Conservation (phyloP, 768 basidiomycete genomes). For the Tylopilus felleus region DNA sequence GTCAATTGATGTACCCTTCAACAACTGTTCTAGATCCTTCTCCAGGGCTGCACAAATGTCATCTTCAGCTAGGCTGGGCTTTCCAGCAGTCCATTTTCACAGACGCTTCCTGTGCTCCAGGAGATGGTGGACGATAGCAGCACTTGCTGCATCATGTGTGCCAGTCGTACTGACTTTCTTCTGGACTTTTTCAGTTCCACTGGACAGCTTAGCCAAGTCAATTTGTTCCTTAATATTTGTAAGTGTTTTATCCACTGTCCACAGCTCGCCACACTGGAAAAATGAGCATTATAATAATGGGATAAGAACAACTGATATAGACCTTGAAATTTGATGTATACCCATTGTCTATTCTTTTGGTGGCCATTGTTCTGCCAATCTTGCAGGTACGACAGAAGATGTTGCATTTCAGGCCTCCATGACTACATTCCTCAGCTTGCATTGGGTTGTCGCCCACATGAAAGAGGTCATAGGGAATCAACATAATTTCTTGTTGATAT, state of each 20-base stretch:
- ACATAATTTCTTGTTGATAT: too few species aligned
- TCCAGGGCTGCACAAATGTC: not conserved
- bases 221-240: slow-evolving; percentile 12
- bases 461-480: too few species aligned
- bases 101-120: slow-evolving; percentile 28
- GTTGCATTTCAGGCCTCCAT: too few species aligned
- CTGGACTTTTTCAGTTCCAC: slow-evolving; percentile 13
- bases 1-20: slow-evolving; percentile 4
- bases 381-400: too few species aligned
- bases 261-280: slow-evolving; percentile 8
- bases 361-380: too few species aligned
- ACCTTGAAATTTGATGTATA: slow-evolving; percentile 19
- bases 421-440: too few species aligned
- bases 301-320: too few species aligned
- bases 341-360: too few species aligned
- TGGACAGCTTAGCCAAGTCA: not conserved
- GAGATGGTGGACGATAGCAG: slow-evolving; percentile 30
- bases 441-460: too few species aligned
- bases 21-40: not conserved
- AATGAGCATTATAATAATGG: not conserved
- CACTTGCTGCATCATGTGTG: slow-evolving; percentile 25
- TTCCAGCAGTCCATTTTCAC: not conserved
- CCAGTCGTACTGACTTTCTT: slow-evolving; percentile 36
- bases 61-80: not conserved
- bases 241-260: not conserved